These are phyloP conservation scores for Leucaena leucocephala DNA, from an alignment of 306 rosid species.

Conservation along the genomic window DNA sequence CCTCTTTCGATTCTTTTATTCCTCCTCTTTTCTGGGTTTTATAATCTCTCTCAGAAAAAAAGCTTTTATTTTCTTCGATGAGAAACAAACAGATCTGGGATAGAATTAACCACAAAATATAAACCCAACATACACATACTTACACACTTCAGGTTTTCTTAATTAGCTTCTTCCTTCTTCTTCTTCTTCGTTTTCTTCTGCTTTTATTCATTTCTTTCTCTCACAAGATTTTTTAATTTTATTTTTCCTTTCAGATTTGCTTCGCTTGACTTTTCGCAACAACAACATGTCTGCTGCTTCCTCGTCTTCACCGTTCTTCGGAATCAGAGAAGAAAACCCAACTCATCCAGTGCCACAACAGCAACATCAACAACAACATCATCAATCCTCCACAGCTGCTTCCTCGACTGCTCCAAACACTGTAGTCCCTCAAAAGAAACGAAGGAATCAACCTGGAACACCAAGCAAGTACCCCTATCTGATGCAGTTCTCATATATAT, in stretches of 20 bases:
- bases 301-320: conserved; percentile 63
- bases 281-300: conserved; percentile 71
- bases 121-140: not conserved
- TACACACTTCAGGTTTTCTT: conserved; percentile 26
- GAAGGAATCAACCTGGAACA: conserved; percentile 92
- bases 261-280: conserved; percentile 13
- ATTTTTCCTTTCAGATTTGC: conserved; percentile 38
- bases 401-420: conserved; percentile 54
- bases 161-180: not conserved
- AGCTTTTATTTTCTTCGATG: not conserved
- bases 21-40: conserved; percentile 40
- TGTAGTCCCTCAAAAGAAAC: conserved; percentile 66
- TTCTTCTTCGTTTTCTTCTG: no score
- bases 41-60: conserved; percentile 18
- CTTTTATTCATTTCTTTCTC: not conserved
- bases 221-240: not conserved
- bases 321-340: conserved; percentile 59
- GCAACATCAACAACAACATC: conserved; percentile 26
- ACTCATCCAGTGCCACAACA: conserved; percentile 39
- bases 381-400: conserved; percentile 47
- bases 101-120: conserved; percentile 2
- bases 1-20: conserved; percentile 42
- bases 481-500: no score
- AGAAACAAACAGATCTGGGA: conserved; percentile 32
- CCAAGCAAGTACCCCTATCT: conserved; percentile 71